Evolutionary conservation across 176 grass and related monocot genomes (phyloP).

Genomic region (Cenchrus purpureus): DNA sequence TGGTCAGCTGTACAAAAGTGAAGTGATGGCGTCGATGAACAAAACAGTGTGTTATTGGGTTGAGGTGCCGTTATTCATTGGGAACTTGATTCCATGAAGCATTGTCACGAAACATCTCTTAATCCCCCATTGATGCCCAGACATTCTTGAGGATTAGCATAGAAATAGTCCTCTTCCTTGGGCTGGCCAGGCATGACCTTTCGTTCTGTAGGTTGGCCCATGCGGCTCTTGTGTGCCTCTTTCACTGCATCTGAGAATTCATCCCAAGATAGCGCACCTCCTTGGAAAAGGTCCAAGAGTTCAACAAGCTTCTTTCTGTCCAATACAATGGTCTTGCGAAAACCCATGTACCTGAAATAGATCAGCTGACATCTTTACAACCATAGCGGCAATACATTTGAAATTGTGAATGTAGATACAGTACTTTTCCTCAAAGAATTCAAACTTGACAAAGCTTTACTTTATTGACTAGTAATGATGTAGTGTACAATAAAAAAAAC

Average conservation of each 20-base stretch:
- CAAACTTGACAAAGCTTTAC: neutral
- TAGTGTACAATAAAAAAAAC: neutral
- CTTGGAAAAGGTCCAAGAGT: conserved; percentile 78
- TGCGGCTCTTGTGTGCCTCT: conserved; percentile 64
- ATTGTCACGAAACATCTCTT: conserved; percentile 35
- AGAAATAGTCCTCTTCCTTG: conserved; percentile 98
- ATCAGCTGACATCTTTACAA: neutral
- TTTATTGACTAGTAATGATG: neutral
- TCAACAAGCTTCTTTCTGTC: conserved; percentile 83
- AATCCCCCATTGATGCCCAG: conserved; percentile 39
- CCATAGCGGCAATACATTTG: neutral
- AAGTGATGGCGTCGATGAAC: neutral
- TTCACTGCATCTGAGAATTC: conserved; percentile 81
- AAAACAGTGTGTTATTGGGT: neutral
- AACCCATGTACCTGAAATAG: conserved; percentile 63
- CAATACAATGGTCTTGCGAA: conserved; percentile 74
- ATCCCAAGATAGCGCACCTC: conserved; percentile 66
- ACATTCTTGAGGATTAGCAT: conserved; percentile 89
- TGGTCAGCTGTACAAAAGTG: conserved; percentile 48
- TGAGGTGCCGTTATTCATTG: neutral
- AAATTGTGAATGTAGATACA: neutral
- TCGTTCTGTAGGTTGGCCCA: conserved; percentile 74
- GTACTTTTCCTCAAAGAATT: conserved; percentile 19
- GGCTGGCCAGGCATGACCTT: conserved; percentile 60
- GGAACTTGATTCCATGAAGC: neutral